Percentiles rank a stretch among this genome's conserved stretches.
Conservation (phyloP, 257 asterid species). For the Anisodus tanguticus region DNA sequence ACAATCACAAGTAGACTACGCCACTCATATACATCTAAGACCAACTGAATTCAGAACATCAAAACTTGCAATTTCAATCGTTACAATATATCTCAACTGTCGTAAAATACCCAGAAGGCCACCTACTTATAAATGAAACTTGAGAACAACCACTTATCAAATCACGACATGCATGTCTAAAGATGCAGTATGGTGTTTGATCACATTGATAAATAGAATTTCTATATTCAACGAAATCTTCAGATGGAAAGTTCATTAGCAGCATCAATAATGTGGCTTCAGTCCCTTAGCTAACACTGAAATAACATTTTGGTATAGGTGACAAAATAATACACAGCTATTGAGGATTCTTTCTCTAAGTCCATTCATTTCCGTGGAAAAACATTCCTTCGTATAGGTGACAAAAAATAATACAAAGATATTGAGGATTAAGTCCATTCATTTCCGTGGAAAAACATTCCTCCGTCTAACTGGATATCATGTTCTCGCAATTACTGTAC, state of each 20-base stretch:
- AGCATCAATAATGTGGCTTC: neutral
- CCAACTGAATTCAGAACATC: neutral
- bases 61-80: neutral
- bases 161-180: neutral
- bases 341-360: conserved; percentile 13
- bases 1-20: neutral
- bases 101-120: neutral
- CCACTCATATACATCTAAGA: neutral
- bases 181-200: neutral
- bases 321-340: neutral
- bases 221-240: neutral
- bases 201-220: neutral
- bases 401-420: neutral
- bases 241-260: neutral
- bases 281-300: neutral
- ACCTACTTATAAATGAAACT: neutral
- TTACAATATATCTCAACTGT: neutral
- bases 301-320: neutral
- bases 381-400: neutral
- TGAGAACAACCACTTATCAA: neutral
- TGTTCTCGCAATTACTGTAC: conserved; percentile 23
- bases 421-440: neutral
- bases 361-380: neutral
- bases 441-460: neutral
- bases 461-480: neutral